phyloP scores from a whole-genome alignment of 2,329 filamentous ascomycete species.

The Alternaria postmessia region DNA sequence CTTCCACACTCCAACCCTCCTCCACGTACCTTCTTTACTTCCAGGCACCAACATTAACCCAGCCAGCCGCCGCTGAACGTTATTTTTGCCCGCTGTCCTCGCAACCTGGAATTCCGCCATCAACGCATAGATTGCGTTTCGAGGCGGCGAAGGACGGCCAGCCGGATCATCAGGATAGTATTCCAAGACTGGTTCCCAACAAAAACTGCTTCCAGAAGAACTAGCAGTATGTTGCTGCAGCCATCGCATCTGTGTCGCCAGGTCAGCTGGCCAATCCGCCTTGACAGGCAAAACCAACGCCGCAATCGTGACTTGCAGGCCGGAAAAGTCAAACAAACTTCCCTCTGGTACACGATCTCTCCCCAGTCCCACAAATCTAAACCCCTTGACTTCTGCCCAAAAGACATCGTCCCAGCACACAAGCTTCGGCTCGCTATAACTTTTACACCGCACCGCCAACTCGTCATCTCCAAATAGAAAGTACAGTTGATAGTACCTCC shows the following conservation, averaged over 20 bases:
- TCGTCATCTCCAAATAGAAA: slow-evolving; percentile 7
- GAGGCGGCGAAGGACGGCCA: background rate
- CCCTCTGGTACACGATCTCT: background rate
- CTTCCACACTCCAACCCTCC: slow-evolving; percentile 15
- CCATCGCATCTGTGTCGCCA: background rate
- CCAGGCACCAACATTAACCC: slow-evolving; percentile 10
- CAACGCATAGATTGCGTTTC: slow-evolving; percentile 1
- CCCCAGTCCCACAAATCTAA: background rate
- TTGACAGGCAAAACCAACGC: background rate
- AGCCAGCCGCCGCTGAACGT: slow-evolving; percentile 6
- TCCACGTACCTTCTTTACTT: slow-evolving; percentile 2
- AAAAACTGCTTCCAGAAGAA: background rate
- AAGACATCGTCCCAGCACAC: slow-evolving; percentile 8
- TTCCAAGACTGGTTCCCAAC: background rate
- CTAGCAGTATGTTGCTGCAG: background rate
- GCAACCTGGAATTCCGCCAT: slow-evolving; percentile 11
- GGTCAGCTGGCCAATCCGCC: background rate
- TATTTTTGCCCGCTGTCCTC: background rate
- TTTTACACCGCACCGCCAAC: background rate
- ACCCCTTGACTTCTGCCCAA: background rate
- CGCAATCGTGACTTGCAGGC: background rate
- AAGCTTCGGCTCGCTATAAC: background rate
- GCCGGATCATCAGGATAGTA: slow-evolving; percentile 11
- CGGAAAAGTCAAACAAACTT: background rate
- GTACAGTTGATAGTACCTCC: background rate